Percentiles rank a stretch among this genome's conserved stretches.
phyloP scores from a whole-genome alignment of 1,284 basidiomycete genomes.

The Albatrellus sp. region DNA sequence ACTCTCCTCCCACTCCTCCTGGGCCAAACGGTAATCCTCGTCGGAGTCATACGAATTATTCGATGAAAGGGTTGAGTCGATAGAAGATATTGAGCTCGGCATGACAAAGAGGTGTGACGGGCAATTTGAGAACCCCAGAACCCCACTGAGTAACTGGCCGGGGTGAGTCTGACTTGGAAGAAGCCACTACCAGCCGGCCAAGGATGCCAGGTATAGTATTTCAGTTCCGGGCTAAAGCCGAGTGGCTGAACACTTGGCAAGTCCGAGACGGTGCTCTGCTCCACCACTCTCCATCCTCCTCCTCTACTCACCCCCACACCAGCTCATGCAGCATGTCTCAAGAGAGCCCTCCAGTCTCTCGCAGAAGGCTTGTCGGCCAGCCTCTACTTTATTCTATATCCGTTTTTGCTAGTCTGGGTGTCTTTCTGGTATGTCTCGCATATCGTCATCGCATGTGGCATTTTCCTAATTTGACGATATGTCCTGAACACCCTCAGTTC shows the following conservation, averaged over 20 bases:
- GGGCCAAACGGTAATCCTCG: slow-evolving; percentile 63
- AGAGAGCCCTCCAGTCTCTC: slow-evolving; percentile 16
- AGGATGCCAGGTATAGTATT: too few relatives aligned
- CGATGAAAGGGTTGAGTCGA: slow-evolving; percentile 30
- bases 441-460: slow-evolving; percentile 11
- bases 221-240: too few relatives aligned
- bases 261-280: too few relatives aligned
- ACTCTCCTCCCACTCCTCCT: slow-evolving; percentile 89
- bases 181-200: too few relatives aligned
- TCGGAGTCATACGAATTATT: slow-evolving; percentile 49
- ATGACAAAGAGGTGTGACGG: slow-evolving; percentile 12
- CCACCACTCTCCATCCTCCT: slow-evolving; percentile 1
- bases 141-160: too few relatives aligned
- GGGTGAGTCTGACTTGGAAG: too few relatives aligned
- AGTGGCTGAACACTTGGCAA: too few relatives aligned
- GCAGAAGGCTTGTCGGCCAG: slow-evolving; percentile 63
- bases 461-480: too few relatives aligned
- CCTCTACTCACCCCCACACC: slow-evolving; percentile 4
- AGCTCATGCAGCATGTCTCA: slow-evolving; percentile 19
- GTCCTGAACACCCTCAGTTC: slow-evolving; percentile 36
- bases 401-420: slow-evolving; percentile 77
- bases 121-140: too few relatives aligned
- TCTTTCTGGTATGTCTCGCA: slow-evolving; percentile 59
- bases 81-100: slow-evolving; percentile 31
- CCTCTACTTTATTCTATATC: slow-evolving; percentile 75